Conservation (phyloP, 495 filamentous ascomycete species). For the Penicillium ochrochloron region DNA sequence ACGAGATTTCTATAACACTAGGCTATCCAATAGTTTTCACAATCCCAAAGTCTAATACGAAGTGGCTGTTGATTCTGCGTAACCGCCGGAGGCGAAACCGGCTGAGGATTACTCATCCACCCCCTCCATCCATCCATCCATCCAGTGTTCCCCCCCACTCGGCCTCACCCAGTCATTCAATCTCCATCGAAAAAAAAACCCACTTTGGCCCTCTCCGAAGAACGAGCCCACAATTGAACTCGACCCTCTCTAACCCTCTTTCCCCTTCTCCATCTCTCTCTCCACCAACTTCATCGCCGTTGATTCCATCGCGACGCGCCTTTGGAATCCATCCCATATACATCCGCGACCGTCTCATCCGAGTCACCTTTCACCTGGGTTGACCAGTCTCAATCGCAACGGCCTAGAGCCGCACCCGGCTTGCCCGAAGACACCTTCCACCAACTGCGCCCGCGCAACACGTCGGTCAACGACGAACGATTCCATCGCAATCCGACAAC, state of each 20-base stretch:
- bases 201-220: slow-evolving; percentile 9
- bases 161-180: slow-evolving; percentile 13
- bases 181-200: slow-evolving; percentile 27
- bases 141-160: slow-evolving; percentile 17
- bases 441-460: slow-evolving; percentile 11
- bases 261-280: slow-evolving; percentile 5
- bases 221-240: slow-evolving; percentile 8
- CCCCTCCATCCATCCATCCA: slow-evolving; percentile 17
- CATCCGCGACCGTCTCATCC: not conserved
- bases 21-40: not conserved
- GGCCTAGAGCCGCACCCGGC: slow-evolving; percentile 31
- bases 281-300: slow-evolving; percentile 6
- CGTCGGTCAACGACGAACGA: slow-evolving; percentile 9
- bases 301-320: slow-evolving; percentile 14
- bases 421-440: slow-evolving; percentile 14
- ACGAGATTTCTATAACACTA: not conserved
- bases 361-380: slow-evolving; percentile 4
- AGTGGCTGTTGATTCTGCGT: not conserved
- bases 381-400: slow-evolving; percentile 6
- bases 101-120: slow-evolving; percentile 31
- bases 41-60: not conserved
- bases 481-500: not conserved
- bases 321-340: not conserved
- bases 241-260: slow-evolving; percentile 16
- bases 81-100: slow-evolving; percentile 13